Conservation (phyloP, 331 rosid genomes). For the Cydonia oblonga region DNA sequence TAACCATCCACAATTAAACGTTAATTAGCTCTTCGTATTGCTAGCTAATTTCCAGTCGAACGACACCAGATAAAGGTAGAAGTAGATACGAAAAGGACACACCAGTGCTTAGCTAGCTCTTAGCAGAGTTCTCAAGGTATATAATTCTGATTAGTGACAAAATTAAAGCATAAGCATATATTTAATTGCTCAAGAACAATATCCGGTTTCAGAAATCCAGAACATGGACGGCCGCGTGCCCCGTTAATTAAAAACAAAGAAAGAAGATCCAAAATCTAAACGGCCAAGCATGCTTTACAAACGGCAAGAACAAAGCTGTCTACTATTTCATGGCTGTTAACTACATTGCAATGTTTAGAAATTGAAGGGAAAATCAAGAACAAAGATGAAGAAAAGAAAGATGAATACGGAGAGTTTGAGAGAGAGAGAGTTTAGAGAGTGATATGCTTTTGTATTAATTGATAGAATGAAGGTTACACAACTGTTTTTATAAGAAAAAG, state of each 20-base stretch:
- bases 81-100: background rate
- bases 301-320: slow-evolving; percentile 5
- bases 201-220: background rate
- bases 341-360: too few species aligned
- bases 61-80: background rate
- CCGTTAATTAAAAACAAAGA: background rate
- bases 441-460: too few species aligned
- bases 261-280: background rate
- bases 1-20: background rate
- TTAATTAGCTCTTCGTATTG: background rate
- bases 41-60: background rate
- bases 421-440: too few species aligned
- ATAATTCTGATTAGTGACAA: background rate
- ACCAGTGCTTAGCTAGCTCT: background rate
- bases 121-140: background rate
- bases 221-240: background rate
- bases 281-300: background rate
- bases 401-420: too few species aligned
- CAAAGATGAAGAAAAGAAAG: too few species aligned
- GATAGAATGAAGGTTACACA: too few species aligned
- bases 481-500: too few species aligned
- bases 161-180: background rate
- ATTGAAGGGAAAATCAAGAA: too few species aligned
- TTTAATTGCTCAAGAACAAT: background rate
- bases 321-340: too few species aligned